Percentiles rank a stretch among this genome's conserved stretches.
These are phyloP conservation scores for Fabrea salina DNA, from an alignment of 169 alveolate genomes.

Conservation along the genomic window DNA sequence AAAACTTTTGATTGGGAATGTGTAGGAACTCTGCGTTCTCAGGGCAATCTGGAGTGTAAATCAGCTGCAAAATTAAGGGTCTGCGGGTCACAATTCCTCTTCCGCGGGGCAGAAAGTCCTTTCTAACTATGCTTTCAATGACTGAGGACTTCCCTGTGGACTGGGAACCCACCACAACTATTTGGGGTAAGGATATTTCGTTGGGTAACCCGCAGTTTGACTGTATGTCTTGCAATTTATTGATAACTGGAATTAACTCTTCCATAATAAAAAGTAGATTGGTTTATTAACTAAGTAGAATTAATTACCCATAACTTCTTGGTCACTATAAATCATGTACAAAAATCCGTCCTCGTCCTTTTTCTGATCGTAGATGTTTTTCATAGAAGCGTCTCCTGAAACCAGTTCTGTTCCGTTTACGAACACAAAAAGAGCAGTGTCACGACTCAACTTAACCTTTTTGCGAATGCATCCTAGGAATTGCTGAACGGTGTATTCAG, in stretches of 20 bases:
- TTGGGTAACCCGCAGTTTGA: constrained; percentile 15
- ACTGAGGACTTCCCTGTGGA: constrained; percentile 96
- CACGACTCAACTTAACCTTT: constrained; percentile 49
- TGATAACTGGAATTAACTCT: constrained; percentile 44
- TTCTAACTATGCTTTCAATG: constrained; percentile 72
- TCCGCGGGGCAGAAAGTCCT: constrained; percentile 97
- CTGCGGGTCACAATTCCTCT: constrained; percentile 97
- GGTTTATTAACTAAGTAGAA: too few species aligned
- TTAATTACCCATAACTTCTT: constrained; percentile 57
- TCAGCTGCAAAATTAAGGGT: constrained; percentile 93
- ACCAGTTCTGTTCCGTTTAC: constrained; percentile 51
- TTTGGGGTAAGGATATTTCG: constrained; percentile 86
- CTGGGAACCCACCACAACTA: constrained; percentile 97
- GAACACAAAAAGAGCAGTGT: constrained; percentile 50
- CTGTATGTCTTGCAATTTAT: constrained; percentile 41
- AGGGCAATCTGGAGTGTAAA: constrained; percentile 25
- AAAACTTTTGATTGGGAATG: constrained; percentile 61
- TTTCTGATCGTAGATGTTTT: constrained; percentile 55
- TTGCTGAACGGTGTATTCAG: constrained; percentile 52
- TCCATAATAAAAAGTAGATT: too few species aligned
- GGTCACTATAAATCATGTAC: constrained; percentile 66
- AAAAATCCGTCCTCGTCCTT: constrained; percentile 74
- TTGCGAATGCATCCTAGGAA: constrained; percentile 56
- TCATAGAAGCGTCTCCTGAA: constrained; percentile 61
- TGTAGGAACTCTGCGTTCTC: not conserved